Percentiles rank a stretch among this genome's conserved stretches.
These are phyloP conservation scores for Calonectria pseudoreteaudii DNA, from an alignment of 2,329 filamentous ascomycete genomes.

Conservation along the genomic window DNA sequence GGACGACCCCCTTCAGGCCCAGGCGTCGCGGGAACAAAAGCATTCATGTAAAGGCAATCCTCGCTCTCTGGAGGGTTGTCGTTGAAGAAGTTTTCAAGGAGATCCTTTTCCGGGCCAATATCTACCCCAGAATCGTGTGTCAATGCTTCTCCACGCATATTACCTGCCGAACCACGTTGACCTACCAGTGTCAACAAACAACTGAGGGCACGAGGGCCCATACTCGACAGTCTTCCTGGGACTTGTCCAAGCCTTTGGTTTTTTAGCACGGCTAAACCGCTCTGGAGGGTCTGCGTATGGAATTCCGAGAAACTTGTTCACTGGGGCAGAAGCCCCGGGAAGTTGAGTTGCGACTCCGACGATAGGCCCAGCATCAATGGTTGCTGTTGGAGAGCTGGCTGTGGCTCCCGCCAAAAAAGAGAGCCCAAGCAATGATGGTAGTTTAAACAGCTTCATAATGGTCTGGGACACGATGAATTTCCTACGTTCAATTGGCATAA, in stretches of 20 bases:
- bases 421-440: constrained; percentile 8
- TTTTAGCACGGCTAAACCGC: constrained; percentile 29
- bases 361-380: constrained; percentile 32
- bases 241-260: constrained; percentile 30
- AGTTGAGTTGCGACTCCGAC: constrained; percentile 30
- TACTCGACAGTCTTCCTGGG: constrained; percentile 25
- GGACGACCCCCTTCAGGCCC: constrained; percentile 25
- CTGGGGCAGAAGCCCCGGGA: constrained; percentile 24
- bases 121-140: constrained; percentile 22
- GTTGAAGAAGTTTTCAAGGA: constrained; percentile 37
- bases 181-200: constrained; percentile 31
- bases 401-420: constrained; percentile 2
- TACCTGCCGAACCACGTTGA: background rate
- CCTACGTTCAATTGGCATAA: background rate
- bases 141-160: background rate
- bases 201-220: constrained; percentile 32
- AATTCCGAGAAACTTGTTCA: constrained; percentile 39
- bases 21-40: constrained; percentile 36
- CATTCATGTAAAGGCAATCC: constrained; percentile 45
- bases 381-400: constrained; percentile 19
- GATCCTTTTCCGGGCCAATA: constrained; percentile 31
- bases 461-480: background rate
- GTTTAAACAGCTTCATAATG: constrained; percentile 25
- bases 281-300: constrained; percentile 33
- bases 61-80: constrained; percentile 38